Conservation (phyloP, 164 flowering plant species). For the Sedum album region DNA sequence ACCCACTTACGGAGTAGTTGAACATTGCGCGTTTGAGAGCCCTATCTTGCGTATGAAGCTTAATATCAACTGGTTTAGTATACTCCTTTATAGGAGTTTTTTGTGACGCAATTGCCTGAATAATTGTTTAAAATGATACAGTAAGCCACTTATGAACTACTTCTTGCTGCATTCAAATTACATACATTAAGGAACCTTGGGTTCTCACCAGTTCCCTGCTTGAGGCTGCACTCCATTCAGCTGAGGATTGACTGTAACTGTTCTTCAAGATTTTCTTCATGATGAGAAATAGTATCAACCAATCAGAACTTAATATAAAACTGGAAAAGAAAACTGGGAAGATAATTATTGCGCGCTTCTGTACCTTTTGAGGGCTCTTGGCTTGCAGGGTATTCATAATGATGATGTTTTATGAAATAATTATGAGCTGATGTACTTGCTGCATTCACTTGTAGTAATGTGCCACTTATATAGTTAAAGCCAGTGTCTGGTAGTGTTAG, state of each 20-base stretch:
- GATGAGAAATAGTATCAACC: neutral
- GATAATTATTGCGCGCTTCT: neutral
- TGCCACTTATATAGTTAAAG: neutral
- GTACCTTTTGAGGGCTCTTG: neutral
- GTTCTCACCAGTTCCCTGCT: neutral
- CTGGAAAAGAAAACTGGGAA: neutral
- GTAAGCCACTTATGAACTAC: neutral
- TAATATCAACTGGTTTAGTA: conserved; percentile 49
- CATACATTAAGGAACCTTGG: neutral
- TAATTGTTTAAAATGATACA: neutral
- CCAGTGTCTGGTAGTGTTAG: neutral
- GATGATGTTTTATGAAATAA: neutral
- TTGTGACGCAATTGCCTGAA: conserved; percentile 4
- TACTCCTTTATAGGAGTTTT: conserved; percentile 43
- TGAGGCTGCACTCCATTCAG: neutral
- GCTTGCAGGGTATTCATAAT: neutral
- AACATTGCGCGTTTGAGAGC: conserved; percentile 56
- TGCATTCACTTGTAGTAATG: neutral
- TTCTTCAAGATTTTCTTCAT: neutral
- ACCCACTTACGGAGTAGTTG: conserved; percentile 42
- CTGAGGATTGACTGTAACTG: neutral
- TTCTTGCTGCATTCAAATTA: neutral
- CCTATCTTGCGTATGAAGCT: conserved; percentile 59
- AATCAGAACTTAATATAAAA: neutral
- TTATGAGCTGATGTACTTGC: neutral